A percentile compares a stretch with the other conserved stretches of the same genome.
phyloP scores from a whole-genome alignment of 352 stramenopile species.

The Pythium aquatile region DNA sequence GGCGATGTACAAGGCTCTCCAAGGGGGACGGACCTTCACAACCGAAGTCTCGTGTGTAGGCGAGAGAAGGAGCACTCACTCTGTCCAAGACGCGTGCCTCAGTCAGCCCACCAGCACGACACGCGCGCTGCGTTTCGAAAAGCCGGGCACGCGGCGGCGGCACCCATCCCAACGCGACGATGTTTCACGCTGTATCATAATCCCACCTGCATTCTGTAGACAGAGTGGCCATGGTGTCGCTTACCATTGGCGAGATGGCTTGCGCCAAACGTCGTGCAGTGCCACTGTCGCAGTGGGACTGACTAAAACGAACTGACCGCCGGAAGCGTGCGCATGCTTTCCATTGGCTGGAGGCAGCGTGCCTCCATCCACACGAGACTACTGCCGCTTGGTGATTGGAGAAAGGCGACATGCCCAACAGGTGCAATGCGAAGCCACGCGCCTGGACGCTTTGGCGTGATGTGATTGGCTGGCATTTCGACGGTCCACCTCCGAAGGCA shows the following conservation, averaged over 20 bases:
- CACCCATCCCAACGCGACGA: neutral
- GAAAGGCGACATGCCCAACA: neutral
- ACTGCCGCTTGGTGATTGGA: neutral
- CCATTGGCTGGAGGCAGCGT: conserved; percentile 10
- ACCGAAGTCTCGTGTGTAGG: neutral
- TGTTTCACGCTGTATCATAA: neutral
- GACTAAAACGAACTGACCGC: conserved; percentile 21
- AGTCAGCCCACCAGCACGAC: neutral
- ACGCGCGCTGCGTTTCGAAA: conserved; percentile 2
- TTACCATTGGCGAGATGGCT: neutral
- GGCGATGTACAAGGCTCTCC: conserved; percentile 2
- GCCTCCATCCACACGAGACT: neutral
- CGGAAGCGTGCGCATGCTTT: conserved; percentile 14
- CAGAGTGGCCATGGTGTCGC: neutral
- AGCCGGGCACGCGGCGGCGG: neutral
- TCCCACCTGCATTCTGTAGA: neutral
- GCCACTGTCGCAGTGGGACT: neutral
- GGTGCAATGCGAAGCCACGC: neutral
- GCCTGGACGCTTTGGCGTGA: neutral
- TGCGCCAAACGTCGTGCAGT: neutral
- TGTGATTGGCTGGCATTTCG: conserved; percentile 22
- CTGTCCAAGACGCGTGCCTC: neutral
- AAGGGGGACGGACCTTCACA: neutral
- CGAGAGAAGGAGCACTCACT: neutral
- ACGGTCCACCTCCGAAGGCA: neutral